Base-by-base conservation (phyloP, 805 yeast genomes). In the Lipomyces spencermartinsiae region DNA sequence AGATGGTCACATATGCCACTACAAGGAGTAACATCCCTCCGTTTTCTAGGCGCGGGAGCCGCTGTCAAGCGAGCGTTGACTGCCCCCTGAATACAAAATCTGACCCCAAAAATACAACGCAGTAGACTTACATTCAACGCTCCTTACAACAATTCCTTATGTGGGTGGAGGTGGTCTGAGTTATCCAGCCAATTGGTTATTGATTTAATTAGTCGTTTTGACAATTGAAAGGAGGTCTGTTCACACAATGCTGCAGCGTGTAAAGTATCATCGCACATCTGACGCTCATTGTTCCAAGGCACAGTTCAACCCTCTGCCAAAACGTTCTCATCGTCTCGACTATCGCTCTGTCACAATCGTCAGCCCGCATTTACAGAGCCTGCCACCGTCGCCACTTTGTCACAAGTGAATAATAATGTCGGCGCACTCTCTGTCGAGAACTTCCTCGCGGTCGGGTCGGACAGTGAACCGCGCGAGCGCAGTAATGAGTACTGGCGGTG, bases 401-500 rank as follows among this genome's bases (percentile, higher is more conserved):
- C 22, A 43, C 10, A 43, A n/a, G 22, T 12, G 6, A n/a, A 5
- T 16, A 43, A n/a, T 16, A 43, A 43, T 43, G 49, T 43, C 49
- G 49, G n/a, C 49, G 10, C 49, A n/a, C 8, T 2, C 22, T 16
- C 49, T 22, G 22, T 43, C 49, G 49, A 19, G 49, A n/a, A n/a
- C 49, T 16, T 12, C 43, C 4, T 37, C 43, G 16, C 16, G 12
- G 16, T 37, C 43, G n/a, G 22, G 49, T 19, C 16, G n/a, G 22
- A n/a, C 49, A n/a, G 8, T 43, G 9, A 43, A 43, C 49, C 49
- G 49, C 49, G 19, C 34, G 59, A 31, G 9, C 59, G 60, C 39
- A 12, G 51, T 12, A 12, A n/a, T 12, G 58, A n/a, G 10, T 25
- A 16, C n/a, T n/a, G 62, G 34, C 62, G 6, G 58, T 22, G 7